phyloP scores from a whole-genome alignment of 2,329 filamentous ascomycete genomes.

The Didymella exigua region DNA sequence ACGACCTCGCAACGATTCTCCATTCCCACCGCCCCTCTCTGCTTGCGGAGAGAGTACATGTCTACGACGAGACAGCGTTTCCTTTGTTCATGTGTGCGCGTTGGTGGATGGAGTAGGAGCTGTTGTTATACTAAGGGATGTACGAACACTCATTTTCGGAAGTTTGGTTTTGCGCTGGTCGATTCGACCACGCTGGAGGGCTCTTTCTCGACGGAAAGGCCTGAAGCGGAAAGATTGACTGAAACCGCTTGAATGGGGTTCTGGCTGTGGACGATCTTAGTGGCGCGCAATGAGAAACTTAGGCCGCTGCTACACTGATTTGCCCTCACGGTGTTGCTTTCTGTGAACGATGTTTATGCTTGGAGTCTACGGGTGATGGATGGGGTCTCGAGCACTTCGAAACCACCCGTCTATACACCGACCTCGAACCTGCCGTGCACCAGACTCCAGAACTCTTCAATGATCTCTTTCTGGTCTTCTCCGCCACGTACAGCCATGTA shows the following conservation, averaged over 20 bases:
- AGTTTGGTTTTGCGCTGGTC: conserved; percentile 33
- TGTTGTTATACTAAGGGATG: conserved; percentile 23
- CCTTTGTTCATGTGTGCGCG: conserved; percentile 34
- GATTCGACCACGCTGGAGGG: conserved; percentile 31
- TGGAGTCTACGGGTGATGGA: background rate
- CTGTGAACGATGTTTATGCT: background rate
- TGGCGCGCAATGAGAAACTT: conserved; percentile 38
- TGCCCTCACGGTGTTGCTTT: conserved; percentile 7
- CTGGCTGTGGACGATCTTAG: conserved; percentile 31
- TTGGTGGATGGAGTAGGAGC: conserved; percentile 18
- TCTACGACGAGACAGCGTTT: conserved; percentile 42
- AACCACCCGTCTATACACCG: conserved; percentile 29
- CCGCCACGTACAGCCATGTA: conserved; percentile 59
- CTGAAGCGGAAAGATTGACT: conserved; percentile 32
- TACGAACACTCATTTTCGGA: conserved; percentile 28
- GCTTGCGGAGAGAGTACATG: conserved; percentile 43
- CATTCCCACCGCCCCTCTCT: conserved; percentile 24
- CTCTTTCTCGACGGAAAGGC: conserved; percentile 28
- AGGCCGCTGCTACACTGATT: conserved; percentile 34
- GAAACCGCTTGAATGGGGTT: conserved; percentile 37
- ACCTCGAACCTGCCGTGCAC: conserved; percentile 55
- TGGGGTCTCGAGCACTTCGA: conserved; percentile 11
- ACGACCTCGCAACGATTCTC: conserved; percentile 19
- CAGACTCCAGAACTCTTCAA: conserved; percentile 57
- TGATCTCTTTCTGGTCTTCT: conserved; percentile 52